A percentile compares a stretch with the other conserved stretches of the same genome.
These are phyloP conservation scores for Tilletia walkeri DNA, from an alignment of 1,284 basidiomycete species.

Conservation along the genomic window DNA sequence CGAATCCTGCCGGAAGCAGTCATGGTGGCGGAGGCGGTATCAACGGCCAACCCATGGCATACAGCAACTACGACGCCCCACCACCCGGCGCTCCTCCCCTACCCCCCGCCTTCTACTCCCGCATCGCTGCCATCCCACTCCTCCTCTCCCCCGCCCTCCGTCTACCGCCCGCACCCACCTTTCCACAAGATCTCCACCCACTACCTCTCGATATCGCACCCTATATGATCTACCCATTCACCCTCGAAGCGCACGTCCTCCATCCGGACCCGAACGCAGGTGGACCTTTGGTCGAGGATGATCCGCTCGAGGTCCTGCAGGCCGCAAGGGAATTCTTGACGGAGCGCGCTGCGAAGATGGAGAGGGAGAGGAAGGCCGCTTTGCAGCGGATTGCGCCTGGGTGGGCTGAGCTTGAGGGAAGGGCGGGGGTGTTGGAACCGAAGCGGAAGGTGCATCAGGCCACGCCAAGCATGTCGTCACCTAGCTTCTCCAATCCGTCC, in stretches of 20 bases:
- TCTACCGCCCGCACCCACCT: background rate
- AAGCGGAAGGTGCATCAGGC: background rate
- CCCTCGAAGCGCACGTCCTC: slow-evolving; percentile 10
- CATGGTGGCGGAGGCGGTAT: background rate
- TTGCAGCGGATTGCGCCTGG: slow-evolving; percentile 10
- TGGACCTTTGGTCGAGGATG: slow-evolving; percentile 11
- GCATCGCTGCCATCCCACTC: slow-evolving; percentile 16
- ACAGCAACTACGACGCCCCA: background rate
- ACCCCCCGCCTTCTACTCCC: slow-evolving; percentile 14
- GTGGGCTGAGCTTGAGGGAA: slow-evolving; percentile 10
- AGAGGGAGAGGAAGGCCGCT: slow-evolving; percentile 7
- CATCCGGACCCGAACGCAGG: slow-evolving; percentile 4
- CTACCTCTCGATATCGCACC: slow-evolving; percentile 2
- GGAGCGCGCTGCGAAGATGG: background rate
- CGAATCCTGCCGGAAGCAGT: background rate
- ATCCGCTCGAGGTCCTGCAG: slow-evolving; percentile 1
- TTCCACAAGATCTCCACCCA: slow-evolving; percentile 9
- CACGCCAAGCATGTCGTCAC: background rate
- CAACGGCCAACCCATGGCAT: too few relatives aligned
- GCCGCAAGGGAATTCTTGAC: background rate
- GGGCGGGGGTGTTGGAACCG: slow-evolving; percentile 7
- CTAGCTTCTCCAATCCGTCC: background rate
- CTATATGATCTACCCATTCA: slow-evolving; percentile 15
- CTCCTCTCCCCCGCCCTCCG: slow-evolving; percentile 13
- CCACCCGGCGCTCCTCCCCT: slow-evolving; percentile 6